Evolutionary conservation across 768 basidiomycete genomes (phyloP).

Genomic region (Phanerochaete carnosa): DNA sequence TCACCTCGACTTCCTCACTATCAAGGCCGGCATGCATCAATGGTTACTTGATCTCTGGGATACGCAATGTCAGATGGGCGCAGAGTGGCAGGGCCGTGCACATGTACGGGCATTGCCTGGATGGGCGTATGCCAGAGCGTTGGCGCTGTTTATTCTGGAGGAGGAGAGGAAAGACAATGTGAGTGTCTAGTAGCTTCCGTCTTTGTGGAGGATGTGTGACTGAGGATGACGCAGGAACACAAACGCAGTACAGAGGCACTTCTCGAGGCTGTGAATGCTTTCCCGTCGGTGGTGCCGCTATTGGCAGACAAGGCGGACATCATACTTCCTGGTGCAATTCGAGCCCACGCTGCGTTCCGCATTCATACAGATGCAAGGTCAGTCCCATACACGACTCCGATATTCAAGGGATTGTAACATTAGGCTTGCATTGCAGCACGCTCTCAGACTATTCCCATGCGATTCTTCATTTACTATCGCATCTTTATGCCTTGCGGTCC

Average conservation of each 20-base stretch:
- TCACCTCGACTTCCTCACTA: constrained; percentile 80
- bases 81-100: constrained; percentile 11
- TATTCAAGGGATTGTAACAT: no score
- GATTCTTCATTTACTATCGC: constrained; percentile 74
- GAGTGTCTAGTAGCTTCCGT: background rate
- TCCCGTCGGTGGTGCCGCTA: constrained; percentile 79
- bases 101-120: constrained; percentile 54
- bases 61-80: constrained; percentile 5
- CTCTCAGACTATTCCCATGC: constrained; percentile 14
- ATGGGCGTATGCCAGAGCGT: constrained; percentile 67
- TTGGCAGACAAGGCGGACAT: constrained; percentile 86
- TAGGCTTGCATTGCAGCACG: background rate
- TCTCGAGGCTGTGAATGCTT: constrained; percentile 67
- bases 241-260: constrained; percentile 65
- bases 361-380: constrained; percentile 68
- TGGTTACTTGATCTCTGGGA: constrained; percentile 79
- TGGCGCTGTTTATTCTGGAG: constrained; percentile 50
- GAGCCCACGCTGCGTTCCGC: constrained; percentile 60
- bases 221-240: constrained; percentile 38
- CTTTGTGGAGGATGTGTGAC: background rate
- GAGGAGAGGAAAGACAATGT: constrained; percentile 40
- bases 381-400: no score
- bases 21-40: constrained; percentile 74
- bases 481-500: constrained; percentile 84
- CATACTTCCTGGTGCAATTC: constrained; percentile 51